Conservation (phyloP, 257 asterid species). For the Datura wrightii region DNA sequence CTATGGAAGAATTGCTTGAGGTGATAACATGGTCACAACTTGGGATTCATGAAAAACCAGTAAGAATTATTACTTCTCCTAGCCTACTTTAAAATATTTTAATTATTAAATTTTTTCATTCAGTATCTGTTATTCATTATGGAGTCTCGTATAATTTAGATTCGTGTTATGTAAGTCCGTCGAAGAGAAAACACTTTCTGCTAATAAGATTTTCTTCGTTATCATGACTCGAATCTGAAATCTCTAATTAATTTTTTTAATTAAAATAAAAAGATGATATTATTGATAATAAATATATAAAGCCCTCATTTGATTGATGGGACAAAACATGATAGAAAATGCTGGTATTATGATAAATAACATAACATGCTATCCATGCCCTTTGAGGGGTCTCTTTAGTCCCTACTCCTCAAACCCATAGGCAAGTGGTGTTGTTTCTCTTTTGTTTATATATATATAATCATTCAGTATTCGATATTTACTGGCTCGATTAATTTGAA, state of each 20-base stretch:
- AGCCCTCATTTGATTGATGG: constrained; percentile 2
- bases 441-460: neutral
- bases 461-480: neutral
- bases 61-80: constrained; percentile 29
- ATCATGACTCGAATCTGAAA: neutral
- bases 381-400: neutral
- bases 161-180: neutral
- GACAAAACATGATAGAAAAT: neutral
- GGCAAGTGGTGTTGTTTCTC: neutral
- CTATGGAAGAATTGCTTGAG: constrained; percentile 75
- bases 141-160: neutral
- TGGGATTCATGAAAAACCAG: constrained; percentile 58
- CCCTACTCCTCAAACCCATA: neutral
- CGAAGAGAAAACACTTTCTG: neutral
- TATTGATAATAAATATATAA: neutral
- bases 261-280: neutral
- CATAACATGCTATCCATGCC: neutral
- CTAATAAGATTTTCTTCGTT: rapidly evolving
- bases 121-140: neutral
- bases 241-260: neutral
- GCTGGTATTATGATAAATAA: neutral
- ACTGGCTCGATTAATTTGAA: neutral
- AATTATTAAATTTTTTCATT: neutral
- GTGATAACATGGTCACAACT: constrained; percentile 65
- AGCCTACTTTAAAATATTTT: neutral